Evolutionary conservation across 2,329 filamentous ascomycete genomes (phyloP).

Genomic region (Talaromyces sp.): DNA sequence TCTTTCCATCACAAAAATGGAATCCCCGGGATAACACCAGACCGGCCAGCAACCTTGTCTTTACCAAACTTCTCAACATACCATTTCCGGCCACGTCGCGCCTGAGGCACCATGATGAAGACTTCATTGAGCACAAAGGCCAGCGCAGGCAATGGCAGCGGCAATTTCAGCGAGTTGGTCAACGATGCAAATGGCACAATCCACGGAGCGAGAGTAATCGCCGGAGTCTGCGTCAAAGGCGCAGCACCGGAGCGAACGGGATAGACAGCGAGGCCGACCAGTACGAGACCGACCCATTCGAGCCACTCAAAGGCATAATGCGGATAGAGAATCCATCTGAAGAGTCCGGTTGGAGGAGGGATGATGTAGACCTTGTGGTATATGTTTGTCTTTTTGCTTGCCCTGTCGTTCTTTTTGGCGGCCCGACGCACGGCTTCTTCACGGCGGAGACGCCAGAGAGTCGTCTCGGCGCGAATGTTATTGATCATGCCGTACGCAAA

Average conservation of each 20-base stretch:
- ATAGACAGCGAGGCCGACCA: slow-evolving; percentile 42
- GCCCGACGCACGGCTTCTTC: slow-evolving; percentile 49
- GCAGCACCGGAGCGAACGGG: slow-evolving; percentile 11
- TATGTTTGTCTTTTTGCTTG: slow-evolving; percentile 32
- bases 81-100: slow-evolving; percentile 75
- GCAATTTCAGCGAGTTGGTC: slow-evolving; percentile 23
- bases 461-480: slow-evolving; percentile 87
- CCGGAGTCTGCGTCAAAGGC: slow-evolving; percentile 11
- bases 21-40: slow-evolving; percentile 63
- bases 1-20: slow-evolving; percentile 24
- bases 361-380: slow-evolving; percentile 83
- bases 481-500: slow-evolving; percentile 71
- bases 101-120: slow-evolving; percentile 81
- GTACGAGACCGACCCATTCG: slow-evolving; percentile 87
- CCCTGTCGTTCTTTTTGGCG: slow-evolving; percentile 28
- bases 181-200: slow-evolving; percentile 25
- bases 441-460: slow-evolving; percentile 78
- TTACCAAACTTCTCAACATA: slow-evolving; percentile 83
- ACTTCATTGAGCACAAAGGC: slow-evolving; percentile 83
- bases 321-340: slow-evolving; percentile 76
- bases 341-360: slow-evolving; percentile 72
- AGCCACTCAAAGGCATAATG: slow-evolving; percentile 97
- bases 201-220: slow-evolving; percentile 30
- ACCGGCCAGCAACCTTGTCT: slow-evolving; percentile 68
- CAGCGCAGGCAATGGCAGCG: slow-evolving; percentile 66